Evolutionary conservation across 208 protist genomes (phyloP), one percentile per base, ranked within the genome.

Genomic region (Trypanosoma lewisi): DNA sequence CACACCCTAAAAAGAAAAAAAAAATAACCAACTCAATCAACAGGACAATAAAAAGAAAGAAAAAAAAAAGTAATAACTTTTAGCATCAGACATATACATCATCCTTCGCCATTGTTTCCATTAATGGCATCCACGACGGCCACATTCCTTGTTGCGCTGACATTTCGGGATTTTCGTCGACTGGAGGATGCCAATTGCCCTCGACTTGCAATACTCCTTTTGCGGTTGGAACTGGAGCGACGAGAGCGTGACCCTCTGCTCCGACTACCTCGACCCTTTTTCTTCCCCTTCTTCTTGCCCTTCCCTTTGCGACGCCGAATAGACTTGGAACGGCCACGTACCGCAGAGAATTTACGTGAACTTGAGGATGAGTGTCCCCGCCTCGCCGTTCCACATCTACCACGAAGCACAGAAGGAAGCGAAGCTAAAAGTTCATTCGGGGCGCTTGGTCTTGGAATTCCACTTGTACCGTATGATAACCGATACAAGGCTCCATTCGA

Each of bases 381-480:
- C 8, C 62, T 59, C 25, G 51, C 36, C 36, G 19, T 16, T n/a
- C 37, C 23, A 49, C 51, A 59, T 37, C 52, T 58, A 11, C 36
- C 12, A 52, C 37, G n/a, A 8, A 41, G 14, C 25, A 31, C 25
- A 47, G 54, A 39, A 14, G 47, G 36, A 27, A 52, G 14, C 9
- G 45, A 34, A n/a, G 45, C 5, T 7, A 70, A 49, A 63, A 70
- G 44, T 25, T 63, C 64, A 8, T n/a, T 37, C 11, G 64, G 64
- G 53, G 53, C 48, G 30, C 8, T 31, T 42, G 53, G 53, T 11
- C 64, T 55, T 25, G 14, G 16, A 57, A 63, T 42, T 34, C 28
- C 64, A 25, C 27, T 57, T 36, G 2, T 53, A 14, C 59, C 54
- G 27, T 39, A 25, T 16, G 68, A 74, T 14, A 67, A 42, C 9